A percentile compares a stretch with the other conserved stretches of the same genome.
phyloP scores from a whole-genome alignment of 257 asterid genomes.

The Apocynum venetum region DNA sequence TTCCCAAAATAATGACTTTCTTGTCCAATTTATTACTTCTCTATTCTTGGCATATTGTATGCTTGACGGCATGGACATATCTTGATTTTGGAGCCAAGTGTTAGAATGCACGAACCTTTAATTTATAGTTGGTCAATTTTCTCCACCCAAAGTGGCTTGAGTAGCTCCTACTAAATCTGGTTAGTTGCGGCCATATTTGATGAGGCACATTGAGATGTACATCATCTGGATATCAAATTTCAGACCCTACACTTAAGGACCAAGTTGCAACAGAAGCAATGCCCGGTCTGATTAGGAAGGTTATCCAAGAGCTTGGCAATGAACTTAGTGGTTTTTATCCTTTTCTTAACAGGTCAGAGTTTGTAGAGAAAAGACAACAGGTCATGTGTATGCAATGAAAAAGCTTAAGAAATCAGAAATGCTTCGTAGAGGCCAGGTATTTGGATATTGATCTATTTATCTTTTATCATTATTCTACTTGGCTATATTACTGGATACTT shows the following conservation, averaged over 20 bases:
- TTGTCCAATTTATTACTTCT: not conserved
- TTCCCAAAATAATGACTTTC: not conserved
- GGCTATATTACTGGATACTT: constrained; percentile 27
- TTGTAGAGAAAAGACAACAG: constrained; percentile 90
- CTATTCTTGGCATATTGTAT: not conserved
- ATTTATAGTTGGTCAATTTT: not conserved
- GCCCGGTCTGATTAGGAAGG: not conserved
- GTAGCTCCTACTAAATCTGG: not conserved
- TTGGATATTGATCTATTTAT: constrained; percentile 27
- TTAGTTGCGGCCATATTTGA: not conserved
- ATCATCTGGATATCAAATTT: not conserved
- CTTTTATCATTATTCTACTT: constrained; percentile 22
- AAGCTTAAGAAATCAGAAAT: constrained; percentile 97
- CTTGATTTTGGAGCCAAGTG: not conserved
- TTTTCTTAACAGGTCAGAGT: constrained; percentile 65
- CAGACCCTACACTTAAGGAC: not conserved
- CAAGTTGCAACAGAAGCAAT: not conserved
- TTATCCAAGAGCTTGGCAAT: not conserved
- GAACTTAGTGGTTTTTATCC: constrained; percentile 17
- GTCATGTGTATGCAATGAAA: constrained; percentile 95
- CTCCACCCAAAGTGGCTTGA: not conserved
- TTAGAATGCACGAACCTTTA: not conserved
- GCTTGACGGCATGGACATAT: not conserved
- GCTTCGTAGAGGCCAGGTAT: constrained; percentile 99
- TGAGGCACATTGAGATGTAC: not conserved